Percentiles rank a stretch among this genome's conserved stretches.
Conservation (phyloP, 2,329 filamentous ascomycete species). For the Clarireedia paspali region DNA sequence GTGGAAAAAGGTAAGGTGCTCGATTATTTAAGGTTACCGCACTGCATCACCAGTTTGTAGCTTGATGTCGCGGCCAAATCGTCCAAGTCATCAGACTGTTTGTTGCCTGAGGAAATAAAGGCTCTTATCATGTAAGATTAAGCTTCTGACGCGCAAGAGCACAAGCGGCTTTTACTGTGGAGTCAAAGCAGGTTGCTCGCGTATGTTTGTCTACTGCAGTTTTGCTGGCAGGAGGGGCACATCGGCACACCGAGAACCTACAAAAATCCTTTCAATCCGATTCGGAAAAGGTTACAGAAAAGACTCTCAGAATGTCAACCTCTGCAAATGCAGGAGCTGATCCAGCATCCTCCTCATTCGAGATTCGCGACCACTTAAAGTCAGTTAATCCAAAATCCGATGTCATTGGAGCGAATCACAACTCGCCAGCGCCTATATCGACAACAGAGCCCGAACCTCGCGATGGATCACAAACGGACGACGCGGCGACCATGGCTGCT, state of each 20-base stretch:
- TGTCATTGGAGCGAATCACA: slow-evolving; percentile 22
- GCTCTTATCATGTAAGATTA: too few species aligned
- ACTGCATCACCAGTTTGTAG: too few species aligned
- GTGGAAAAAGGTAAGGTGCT: too few species aligned
- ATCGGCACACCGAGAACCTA: neutral
- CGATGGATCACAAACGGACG: slow-evolving; percentile 35
- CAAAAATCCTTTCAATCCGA: neutral
- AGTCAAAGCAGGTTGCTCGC: too few species aligned
- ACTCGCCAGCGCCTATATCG: slow-evolving; percentile 21
- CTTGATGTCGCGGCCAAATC: too few species aligned
- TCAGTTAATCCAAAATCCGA: slow-evolving; percentile 14
- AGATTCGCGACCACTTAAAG: slow-evolving; percentile 10
- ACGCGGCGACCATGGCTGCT: slow-evolving; percentile 55
- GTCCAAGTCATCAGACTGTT: too few species aligned
- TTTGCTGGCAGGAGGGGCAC: neutral
- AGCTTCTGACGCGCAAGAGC: neutral
- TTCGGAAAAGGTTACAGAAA: neutral
- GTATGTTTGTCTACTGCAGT: neutral
- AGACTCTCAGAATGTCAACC: slow-evolving; percentile 12
- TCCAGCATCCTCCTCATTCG: slow-evolving; percentile 7
- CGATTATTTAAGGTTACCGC: too few species aligned
- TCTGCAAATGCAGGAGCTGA: slow-evolving; percentile 18
- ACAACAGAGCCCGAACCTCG: slow-evolving; percentile 13
- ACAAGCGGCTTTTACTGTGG: too few species aligned
- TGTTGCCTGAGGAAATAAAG: too few species aligned